phyloP scores from a whole-genome alignment of 306 rosid genomes.

The Fragaria iinumae region DNA sequence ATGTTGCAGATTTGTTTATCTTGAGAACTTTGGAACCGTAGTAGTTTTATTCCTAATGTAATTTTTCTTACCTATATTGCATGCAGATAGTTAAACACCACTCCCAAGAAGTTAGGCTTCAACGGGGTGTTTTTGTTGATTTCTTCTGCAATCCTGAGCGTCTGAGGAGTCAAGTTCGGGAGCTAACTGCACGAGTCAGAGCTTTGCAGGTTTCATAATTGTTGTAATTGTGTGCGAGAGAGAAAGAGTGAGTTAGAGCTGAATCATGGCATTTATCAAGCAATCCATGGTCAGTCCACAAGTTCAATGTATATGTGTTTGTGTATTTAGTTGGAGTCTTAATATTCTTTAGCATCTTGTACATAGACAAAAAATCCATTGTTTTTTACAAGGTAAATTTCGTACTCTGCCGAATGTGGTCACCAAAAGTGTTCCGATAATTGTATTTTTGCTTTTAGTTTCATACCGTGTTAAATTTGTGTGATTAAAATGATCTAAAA shows the following conservation, averaged over 20 bases:
- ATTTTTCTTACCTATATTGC: slow-evolving; percentile 6
- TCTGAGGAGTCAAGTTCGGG: slow-evolving; percentile 78
- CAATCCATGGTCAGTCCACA: background rate
- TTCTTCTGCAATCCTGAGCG: slow-evolving; percentile 97
- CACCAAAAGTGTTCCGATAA: too few species aligned
- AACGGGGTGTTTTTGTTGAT: slow-evolving; percentile 83
- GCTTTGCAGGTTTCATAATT: slow-evolving; percentile 72
- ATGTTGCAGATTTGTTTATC: background rate
- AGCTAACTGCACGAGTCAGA: slow-evolving; percentile 77
- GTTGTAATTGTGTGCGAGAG: background rate
- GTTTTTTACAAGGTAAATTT: too few species aligned
- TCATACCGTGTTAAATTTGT: too few species aligned
- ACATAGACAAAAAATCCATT: too few species aligned
- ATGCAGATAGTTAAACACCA: slow-evolving; percentile 92
- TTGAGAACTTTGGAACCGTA: background rate
- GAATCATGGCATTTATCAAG: background rate
- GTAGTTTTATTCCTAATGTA: background rate
- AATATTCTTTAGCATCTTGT: too few species aligned
- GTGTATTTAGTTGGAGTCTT: background rate
- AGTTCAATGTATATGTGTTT: too few species aligned
- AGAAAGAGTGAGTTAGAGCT: background rate
- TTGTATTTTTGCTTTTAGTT: too few species aligned
- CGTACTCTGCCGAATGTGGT: too few species aligned
- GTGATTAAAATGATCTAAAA: too few species aligned
- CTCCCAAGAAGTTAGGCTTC: slow-evolving; percentile 80